phyloP scores from a whole-genome alignment of 306 rosid genomes.

The Alnus rubra region DNA sequence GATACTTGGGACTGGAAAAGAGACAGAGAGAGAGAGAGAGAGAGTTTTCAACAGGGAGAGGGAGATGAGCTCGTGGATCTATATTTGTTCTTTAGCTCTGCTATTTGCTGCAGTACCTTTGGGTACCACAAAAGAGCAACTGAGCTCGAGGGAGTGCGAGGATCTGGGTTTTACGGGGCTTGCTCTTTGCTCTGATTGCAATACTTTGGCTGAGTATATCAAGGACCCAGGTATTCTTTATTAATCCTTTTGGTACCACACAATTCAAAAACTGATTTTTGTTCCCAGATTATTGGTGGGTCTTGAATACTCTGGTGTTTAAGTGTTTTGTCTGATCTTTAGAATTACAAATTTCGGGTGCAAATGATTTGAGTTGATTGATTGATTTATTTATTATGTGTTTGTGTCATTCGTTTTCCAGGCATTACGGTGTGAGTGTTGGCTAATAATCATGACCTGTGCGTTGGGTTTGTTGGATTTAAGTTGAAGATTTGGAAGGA shows the following conservation, averaged over 20 bases:
- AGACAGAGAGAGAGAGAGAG: not conserved
- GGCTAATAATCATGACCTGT: not conserved
- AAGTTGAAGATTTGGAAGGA: not conserved
- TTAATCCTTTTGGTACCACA: too few species aligned
- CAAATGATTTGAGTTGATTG: not conserved
- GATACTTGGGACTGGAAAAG: too few species aligned
- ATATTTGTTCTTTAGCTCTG: slow-evolving; percentile 2
- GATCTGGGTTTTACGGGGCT: slow-evolving; percentile 88
- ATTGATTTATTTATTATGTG: not conserved
- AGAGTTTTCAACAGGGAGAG: not conserved
- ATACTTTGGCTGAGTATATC: slow-evolving; percentile 80
- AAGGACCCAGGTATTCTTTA: slow-evolving; percentile 72
- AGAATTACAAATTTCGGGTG: not conserved
- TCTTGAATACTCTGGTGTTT: not conserved
- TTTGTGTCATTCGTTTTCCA: not conserved
- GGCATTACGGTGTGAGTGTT: not conserved
- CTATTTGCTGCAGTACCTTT: slow-evolving; percentile 15
- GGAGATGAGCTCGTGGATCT: slow-evolving; percentile 36
- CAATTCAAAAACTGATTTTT: too few species aligned
- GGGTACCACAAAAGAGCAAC: slow-evolving; percentile 45
- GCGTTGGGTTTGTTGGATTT: not conserved
- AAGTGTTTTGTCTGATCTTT: not conserved
- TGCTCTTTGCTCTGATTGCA: slow-evolving; percentile 88
- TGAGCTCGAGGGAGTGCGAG: slow-evolving; percentile 84
- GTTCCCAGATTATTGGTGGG: not conserved